Evolutionary conservation across 1,139 yeast species (phyloP), one percentile per base, ranked within the genome.

Genomic region (Yamadazyma songkhlaensis): DNA sequence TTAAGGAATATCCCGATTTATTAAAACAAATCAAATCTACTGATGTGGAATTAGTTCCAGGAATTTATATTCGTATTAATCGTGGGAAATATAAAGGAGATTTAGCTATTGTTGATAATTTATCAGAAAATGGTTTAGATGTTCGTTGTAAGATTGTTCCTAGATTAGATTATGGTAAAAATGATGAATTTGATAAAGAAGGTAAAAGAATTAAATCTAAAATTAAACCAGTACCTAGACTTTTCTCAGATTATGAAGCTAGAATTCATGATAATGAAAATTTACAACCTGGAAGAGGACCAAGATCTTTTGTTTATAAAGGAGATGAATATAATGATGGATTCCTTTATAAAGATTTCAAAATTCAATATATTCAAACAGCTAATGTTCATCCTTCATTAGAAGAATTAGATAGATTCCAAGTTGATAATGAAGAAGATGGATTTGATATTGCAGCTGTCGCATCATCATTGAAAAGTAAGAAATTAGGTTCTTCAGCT

Each of bases 51-150:
- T 68, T 92, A 27, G 83, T 82, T 27, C 97, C 96, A 5, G 98
- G 98, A 13, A 81, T 90, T 24, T 92, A 90, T 57, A 95, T 92
- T 30, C 77, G 98, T 49, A 77, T 92, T 47, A 84, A 86, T 53
- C 77, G 96, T 48, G 97, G 98, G 46, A 84, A 84, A 55, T 90
- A 90, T 60, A 87, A 86, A 55, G 94, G 94, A 29, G 98, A 92
- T 60, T 72, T 92, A 47, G 98, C 97, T 14, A 78, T 88, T 40
- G 96, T 92, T 40, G 96, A 89, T 53, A 89, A 90, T 55, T 75
- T 94, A 47, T 86, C 95, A 40, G 97, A 92, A 56, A 90, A 88
- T 56, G 97, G 96, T 37, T 74, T 94, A 48, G 97, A 90, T 57
- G 97, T 89, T 17, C 78, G 95, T 54, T 79, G 95, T 53, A 88